Evolutionary conservation across 768 basidiomycete species (phyloP).

Genomic region (Hypholoma sublateritium): DNA sequence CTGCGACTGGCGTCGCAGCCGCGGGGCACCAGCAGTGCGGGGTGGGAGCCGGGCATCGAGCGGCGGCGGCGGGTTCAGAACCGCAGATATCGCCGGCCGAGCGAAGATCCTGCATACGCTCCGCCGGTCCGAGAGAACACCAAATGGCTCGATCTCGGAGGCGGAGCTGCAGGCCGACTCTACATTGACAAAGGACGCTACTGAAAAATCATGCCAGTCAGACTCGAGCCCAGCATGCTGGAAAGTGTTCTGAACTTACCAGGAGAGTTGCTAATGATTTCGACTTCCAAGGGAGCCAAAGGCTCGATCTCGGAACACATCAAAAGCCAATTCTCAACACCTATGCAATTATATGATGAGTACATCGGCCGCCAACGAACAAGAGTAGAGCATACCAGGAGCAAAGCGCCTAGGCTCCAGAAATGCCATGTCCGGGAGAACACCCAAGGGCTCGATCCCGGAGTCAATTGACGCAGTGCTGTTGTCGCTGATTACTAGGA

Average conservation of each 20-base stretch:
- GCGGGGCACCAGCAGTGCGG: not conserved
- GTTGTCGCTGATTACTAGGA: not conserved
- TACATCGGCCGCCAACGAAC: not conserved
- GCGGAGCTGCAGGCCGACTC: not conserved
- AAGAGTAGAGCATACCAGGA: not conserved
- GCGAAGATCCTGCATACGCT: not conserved
- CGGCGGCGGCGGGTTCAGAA: no score
- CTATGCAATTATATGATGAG: not conserved
- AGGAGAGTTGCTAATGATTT: not conserved
- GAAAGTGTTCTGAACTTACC: not conserved
- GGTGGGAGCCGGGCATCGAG: no score
- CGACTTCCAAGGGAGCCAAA: not conserved
- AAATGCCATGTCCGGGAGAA: not conserved
- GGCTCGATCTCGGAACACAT: slow-evolving; percentile 9
- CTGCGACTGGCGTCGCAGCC: not conserved
- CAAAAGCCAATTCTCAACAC: not conserved
- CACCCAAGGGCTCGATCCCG: not conserved
- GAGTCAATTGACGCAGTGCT: no score
- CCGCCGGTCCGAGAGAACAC: not conserved
- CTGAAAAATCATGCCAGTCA: not conserved
- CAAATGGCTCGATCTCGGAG: not conserved
- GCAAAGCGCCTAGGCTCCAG: not conserved
- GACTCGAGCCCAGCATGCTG: not conserved
- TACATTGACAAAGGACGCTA: not conserved
- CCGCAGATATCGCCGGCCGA: not conserved